Conservation (phyloP, 2,329 filamentous ascomycete genomes). For the Aureobasidium sp. region DNA sequence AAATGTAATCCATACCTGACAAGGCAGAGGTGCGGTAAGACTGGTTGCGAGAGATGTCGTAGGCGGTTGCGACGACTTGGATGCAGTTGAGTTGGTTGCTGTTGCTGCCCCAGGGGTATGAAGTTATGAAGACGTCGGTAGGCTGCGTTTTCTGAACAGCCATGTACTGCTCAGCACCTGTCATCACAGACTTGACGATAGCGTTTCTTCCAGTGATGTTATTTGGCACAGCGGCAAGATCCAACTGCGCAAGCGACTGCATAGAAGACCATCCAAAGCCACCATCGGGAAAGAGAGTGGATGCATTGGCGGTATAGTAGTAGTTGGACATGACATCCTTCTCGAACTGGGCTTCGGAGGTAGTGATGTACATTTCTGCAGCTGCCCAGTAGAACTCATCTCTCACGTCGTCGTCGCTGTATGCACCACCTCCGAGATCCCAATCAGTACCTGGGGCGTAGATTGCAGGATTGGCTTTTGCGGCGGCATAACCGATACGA, state of each 20-base stretch:
- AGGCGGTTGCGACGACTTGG: conserved; percentile 13
- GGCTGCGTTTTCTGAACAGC: conserved; percentile 3
- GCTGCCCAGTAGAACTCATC: conserved; percentile 16
- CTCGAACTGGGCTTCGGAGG: conserved; percentile 9
- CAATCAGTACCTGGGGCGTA: conserved; percentile 14
- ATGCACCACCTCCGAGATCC: conserved; percentile 15
- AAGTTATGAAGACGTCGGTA: neutral
- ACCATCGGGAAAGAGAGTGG: conserved; percentile 6
- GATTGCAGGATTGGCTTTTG: conserved; percentile 9
- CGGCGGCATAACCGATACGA: conserved; percentile 11
- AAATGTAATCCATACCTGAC: conserved; percentile 13
- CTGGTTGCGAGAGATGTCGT: conserved; percentile 6
- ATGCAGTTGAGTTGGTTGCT: conserved; percentile 14
- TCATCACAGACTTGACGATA: conserved; percentile 10
- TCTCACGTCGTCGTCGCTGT: conserved; percentile 14
- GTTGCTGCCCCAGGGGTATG: conserved; percentile 13
- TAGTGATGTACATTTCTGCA: conserved; percentile 14
- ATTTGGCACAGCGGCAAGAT: conserved; percentile 13
- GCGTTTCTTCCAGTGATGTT: conserved; percentile 6
- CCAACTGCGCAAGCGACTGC: conserved; percentile 7
- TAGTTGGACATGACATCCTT: conserved; percentile 12
- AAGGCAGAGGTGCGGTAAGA: conserved; percentile 9
- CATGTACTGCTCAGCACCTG: conserved; percentile 11
- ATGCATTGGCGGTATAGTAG: conserved; percentile 12
- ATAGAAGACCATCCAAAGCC: conserved; percentile 11